phyloP scores from a whole-genome alignment of 2,329 filamentous ascomycete species.

The Cordyceps militaris region DNA sequence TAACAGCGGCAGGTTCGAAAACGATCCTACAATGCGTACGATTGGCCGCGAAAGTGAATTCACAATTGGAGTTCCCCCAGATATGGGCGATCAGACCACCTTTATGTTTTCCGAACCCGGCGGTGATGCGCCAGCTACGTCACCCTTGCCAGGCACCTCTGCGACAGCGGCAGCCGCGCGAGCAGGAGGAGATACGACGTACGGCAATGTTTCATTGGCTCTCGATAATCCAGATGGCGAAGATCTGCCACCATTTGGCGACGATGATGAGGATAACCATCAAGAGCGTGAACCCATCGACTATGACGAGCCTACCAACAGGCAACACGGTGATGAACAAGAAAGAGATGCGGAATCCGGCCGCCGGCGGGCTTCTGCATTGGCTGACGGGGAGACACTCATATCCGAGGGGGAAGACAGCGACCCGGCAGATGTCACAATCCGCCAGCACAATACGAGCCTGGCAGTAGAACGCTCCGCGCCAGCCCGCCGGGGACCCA shows the following conservation, averaged over 20 bases:
- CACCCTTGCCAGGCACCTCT: conserved; percentile 18
- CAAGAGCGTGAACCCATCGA: background rate
- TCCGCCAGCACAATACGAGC: background rate
- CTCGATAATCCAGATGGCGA: conserved; percentile 15
- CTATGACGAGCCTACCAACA: background rate
- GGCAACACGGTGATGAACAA: conserved; percentile 1
- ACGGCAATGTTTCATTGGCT: conserved; percentile 15
- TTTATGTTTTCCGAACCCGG: conserved; percentile 38
- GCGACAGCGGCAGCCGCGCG: conserved; percentile 18
- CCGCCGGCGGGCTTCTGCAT: background rate
- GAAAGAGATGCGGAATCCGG: background rate
- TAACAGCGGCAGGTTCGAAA: conserved; percentile 18
- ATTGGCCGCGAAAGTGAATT: conserved; percentile 44
- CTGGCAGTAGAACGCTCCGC: conserved; percentile 4
- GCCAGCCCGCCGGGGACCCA: conserved; percentile 15
- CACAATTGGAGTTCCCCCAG: conserved; percentile 41
- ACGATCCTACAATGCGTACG: conserved; percentile 37
- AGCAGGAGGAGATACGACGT: conserved; percentile 12
- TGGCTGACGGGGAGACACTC: background rate
- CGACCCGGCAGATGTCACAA: conserved; percentile 8
- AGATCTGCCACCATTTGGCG: background rate
- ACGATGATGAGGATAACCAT: background rate
- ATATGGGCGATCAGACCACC: conserved; percentile 43
- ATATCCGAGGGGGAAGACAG: conserved; percentile 11
- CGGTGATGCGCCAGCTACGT: conserved; percentile 23